Evolutionary conservation across 345 rosid species (phyloP), one percentile per base, ranked within the genome.

Genomic region (Erucastrum elatum): DNA sequence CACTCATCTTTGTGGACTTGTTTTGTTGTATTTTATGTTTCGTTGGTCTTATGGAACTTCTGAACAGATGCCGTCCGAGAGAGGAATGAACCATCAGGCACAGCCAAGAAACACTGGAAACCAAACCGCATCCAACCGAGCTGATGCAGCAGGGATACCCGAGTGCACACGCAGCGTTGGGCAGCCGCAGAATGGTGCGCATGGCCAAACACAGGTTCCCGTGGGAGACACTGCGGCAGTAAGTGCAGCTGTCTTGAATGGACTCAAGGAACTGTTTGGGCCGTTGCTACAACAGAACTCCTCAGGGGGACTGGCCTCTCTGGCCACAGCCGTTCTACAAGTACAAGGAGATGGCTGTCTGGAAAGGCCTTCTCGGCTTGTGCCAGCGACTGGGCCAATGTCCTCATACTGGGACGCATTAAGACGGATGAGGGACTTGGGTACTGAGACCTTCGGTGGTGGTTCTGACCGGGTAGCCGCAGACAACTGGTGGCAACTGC

Each of bases 41-140:
- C 25, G 62, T 77, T 60, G 76, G 77, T 72, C 56, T 51, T 5
- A 51, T 51, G 89, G 87, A 84, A 80, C 81, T 80, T 79, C 87
- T 64, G 89, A 88, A 66, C 64, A 26, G 31, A 59, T 59, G 64
- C 33, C 64, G 33, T 25, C 64, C 26, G 26, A 53, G 60, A 53
- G 60, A 53, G 2, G 60, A 53, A 3, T 53, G 26, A 6, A 53
- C 60, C 60, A 6, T 16, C 25, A 0, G 26, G 0, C 60, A 26
- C 60, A 53, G 10, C 60, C 26, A 53, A 53, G 60, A 53, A 53
- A 6, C 60, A 53, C 26, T 53, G 60, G 60, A 53, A 53, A 53
- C 26, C 60, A 53, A 53, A 16, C 10, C 15, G 33, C 64, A 10
- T 25, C 64, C 33, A 25, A 59, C 33, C 64, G 31, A 59, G 33